These are phyloP conservation scores for Magnusiomyces paraingens DNA, from an alignment of 1,139 yeast species.

Conservation along the genomic window DNA sequence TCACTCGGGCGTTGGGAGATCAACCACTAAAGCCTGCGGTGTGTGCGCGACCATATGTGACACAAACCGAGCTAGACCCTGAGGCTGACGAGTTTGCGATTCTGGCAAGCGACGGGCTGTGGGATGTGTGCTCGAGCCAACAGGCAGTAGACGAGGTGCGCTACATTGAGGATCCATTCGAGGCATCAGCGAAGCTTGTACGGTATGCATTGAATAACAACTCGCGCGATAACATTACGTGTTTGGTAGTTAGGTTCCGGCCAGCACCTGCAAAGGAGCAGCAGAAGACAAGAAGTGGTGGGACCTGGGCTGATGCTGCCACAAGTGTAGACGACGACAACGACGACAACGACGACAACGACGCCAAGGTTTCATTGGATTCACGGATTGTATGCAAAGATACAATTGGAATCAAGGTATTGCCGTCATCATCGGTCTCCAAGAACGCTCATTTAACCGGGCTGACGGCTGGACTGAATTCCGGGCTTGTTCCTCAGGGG, in stretches of 20 bases:
- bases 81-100: conserved; percentile 62
- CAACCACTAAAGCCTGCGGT: conserved; percentile 72
- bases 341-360: too few relatives aligned
- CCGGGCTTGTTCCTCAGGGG: too few relatives aligned
- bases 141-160: conserved; percentile 63
- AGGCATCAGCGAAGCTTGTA: conserved; percentile 61
- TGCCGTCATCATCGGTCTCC: not conserved
- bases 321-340: too few relatives aligned
- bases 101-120: conserved; percentile 86
- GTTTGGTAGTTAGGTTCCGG: conserved; percentile 53
- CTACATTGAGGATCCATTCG: conserved; percentile 46
- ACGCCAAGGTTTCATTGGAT: too few relatives aligned
- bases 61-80: conserved; percentile 35
- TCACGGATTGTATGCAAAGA: not conserved
- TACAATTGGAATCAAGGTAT: not conserved
- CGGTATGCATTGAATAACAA: conserved; percentile 60
- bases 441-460: not conserved
- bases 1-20: conserved; percentile 81
- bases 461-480: too few relatives aligned
- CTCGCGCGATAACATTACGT: conserved; percentile 83
- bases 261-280: not conserved
- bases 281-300: not conserved
- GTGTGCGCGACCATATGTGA: conserved; percentile 71
- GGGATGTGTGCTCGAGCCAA: conserved; percentile 82
- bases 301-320: not conserved